These are phyloP conservation scores for Immersiporthe knoxdaviesiana DNA, from an alignment of 2,329 filamentous ascomycete species.

Conservation along the genomic window DNA sequence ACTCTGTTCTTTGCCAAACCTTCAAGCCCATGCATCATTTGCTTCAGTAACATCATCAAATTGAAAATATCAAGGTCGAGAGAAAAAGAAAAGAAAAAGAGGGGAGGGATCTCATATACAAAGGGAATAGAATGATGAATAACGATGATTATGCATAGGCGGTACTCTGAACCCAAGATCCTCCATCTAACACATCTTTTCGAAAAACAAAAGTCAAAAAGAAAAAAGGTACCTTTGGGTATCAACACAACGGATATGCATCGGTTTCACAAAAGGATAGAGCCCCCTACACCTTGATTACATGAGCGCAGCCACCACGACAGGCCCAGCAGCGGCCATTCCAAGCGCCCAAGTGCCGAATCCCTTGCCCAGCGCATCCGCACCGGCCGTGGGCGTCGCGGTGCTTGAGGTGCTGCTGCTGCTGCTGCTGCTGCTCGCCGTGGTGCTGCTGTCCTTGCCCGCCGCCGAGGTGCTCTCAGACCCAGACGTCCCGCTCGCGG, in stretches of 20 bases:
- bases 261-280: background rate
- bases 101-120: no score
- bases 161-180: background rate
- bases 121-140: background rate
- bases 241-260: background rate
- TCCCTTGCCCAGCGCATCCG: background rate
- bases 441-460: no score
- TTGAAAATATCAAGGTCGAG: no score
- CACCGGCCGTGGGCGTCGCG: background rate
- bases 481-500: background rate
- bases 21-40: no score
- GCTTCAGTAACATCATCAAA: no score
- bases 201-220: background rate
- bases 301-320: constrained; percentile 7
- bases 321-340: constrained; percentile 2
- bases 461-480: background rate
- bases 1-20: no score
- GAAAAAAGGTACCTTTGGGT: background rate
- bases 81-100: no score
- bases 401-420: background rate
- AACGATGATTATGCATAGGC: background rate
- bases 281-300: background rate
- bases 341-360: constrained; percentile 6
- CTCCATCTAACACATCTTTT: background rate
- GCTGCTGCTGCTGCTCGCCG: background rate